A percentile compares a stretch with the other conserved stretches of the same genome.
Evolutionary conservation across 305 asterid genomes (phyloP).

Genomic region (Plantago coronopus): DNA sequence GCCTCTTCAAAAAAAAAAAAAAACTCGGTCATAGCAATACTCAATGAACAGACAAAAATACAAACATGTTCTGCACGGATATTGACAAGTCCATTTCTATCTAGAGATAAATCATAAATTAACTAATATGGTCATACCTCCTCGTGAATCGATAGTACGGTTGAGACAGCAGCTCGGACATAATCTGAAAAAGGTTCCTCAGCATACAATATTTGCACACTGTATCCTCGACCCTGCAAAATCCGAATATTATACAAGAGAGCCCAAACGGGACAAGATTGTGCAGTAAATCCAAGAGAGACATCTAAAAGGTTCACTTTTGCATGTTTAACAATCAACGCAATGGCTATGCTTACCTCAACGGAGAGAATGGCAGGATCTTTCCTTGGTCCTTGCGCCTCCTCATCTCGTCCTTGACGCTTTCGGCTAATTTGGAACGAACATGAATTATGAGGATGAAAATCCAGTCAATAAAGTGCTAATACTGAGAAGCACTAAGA

Average conservation of each 20-base stretch:
- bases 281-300: slow-evolving; percentile 15
- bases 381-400: slow-evolving; percentile 47
- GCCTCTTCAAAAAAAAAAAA: too few species aligned
- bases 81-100: not conserved
- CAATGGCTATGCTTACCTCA: slow-evolving; percentile 48
- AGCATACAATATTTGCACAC: slow-evolving; percentile 64
- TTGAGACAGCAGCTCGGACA: slow-evolving; percentile 67
- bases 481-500: not conserved
- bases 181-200: slow-evolving; percentile 91
- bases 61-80: too few species aligned
- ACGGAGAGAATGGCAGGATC: slow-evolving; percentile 90
- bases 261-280: slow-evolving; percentile 11
- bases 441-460: slow-evolving; percentile 24
- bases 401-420: slow-evolving; percentile 44
- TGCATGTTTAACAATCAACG: slow-evolving; percentile 5
- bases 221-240: slow-evolving; percentile 87
- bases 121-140: slow-evolving; percentile 43
- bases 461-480: not conserved
- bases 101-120: not conserved
- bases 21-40: too few species aligned
- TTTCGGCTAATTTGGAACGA: slow-evolving; percentile 41
- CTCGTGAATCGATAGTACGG: slow-evolving; percentile 71
- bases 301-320: not conserved
- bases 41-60: too few species aligned
- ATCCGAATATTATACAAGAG: slow-evolving; percentile 15